Evolutionary conservation across 176 grass and related monocot species (phyloP).

Genomic region (Guadua angustifolia): DNA sequence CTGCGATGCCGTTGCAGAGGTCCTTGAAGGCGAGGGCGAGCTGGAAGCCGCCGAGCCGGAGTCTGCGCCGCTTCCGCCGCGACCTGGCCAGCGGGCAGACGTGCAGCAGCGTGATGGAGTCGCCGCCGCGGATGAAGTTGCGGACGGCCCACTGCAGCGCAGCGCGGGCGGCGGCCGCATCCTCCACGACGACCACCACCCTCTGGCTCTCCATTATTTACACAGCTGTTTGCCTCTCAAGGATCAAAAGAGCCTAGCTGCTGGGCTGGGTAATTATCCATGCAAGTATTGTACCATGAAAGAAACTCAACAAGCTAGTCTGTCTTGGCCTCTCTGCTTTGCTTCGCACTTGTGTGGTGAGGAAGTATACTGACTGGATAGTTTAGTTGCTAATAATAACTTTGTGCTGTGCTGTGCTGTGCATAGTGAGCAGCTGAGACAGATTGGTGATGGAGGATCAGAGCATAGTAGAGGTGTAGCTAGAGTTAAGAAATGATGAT

Average conservation of each 20-base stretch:
- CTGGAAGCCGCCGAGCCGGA: conserved; percentile 78
- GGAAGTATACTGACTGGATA: background rate
- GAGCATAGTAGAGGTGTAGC: background rate
- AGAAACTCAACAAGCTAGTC: background rate
- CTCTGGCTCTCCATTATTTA: conserved; percentile 69
- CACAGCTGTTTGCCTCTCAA: no score
- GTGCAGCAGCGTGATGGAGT: conserved; percentile 88
- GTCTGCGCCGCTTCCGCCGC: conserved; percentile 46
- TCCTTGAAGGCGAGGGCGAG: conserved; percentile 92
- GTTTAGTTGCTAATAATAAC: background rate
- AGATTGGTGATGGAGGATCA: background rate
- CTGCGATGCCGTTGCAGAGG: conserved; percentile 92
- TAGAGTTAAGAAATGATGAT: conserved; percentile 32
- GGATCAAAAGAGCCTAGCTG: background rate
- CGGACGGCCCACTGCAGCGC: conserved; percentile 85
- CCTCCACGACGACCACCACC: conserved; percentile 94
- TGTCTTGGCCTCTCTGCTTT: background rate
- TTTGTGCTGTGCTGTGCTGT: background rate
- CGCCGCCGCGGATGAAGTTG: conserved; percentile 84
- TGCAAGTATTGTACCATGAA: background rate
- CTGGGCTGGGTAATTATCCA: background rate
- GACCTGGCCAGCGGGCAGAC: conserved; percentile 76
- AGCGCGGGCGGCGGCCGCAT: conserved; percentile 54
- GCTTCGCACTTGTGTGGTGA: background rate
- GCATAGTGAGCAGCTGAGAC: background rate